Percentiles rank a stretch among this genome's conserved stretches.
Conservation (phyloP, 2,329 filamentous ascomycete species). For the Boeremia exigua region DNA sequence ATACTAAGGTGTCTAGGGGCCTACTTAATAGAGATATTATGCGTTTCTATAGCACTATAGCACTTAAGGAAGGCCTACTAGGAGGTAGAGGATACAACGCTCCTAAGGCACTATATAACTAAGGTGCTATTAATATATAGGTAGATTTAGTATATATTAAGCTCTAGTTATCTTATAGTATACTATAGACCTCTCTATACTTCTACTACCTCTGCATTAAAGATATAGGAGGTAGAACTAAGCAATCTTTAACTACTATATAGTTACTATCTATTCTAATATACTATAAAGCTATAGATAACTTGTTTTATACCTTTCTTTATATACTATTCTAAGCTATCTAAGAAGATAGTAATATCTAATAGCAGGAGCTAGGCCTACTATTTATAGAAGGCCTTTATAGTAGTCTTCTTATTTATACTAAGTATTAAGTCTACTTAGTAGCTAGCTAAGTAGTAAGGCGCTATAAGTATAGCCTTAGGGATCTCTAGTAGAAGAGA, state of each 20-base stretch:
- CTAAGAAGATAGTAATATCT: neutral
- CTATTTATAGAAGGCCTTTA: neutral
- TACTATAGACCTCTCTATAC: neutral
- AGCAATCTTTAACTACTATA: neutral
- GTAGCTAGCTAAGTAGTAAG: no score
- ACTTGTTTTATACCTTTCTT: neutral
- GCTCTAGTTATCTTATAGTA: neutral
- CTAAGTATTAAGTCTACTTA: neutral
- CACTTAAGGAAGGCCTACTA: no score
- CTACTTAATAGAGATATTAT: no score
- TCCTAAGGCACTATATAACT: no score
- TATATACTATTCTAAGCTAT: neutral
- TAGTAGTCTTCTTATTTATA: neutral
- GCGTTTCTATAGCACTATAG: no score
- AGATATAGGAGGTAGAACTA: neutral
- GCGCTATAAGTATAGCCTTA: no score
- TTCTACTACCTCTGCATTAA: neutral
- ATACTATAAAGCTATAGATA: neutral
- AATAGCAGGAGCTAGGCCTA: neutral
- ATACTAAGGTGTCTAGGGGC: neutral
- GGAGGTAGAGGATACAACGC: no score
- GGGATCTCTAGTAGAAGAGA: no score
- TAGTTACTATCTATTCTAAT: neutral
- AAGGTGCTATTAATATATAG: no score
- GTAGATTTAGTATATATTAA: neutral